Evolutionary conservation across 768 basidiomycete species (phyloP).

Genomic region (Tylopilus cervinicoccineus): DNA sequence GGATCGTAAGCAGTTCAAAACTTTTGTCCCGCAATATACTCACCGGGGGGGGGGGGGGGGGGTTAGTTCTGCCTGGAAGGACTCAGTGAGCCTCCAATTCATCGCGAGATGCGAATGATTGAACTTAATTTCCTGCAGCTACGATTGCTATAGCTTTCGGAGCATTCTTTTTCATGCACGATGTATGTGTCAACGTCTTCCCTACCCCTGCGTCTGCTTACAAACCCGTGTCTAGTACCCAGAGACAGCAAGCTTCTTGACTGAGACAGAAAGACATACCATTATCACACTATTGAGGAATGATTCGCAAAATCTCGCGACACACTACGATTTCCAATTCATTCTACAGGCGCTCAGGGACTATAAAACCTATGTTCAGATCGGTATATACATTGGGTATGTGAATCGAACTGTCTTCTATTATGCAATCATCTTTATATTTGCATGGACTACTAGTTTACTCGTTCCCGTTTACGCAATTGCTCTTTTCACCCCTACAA

Average conservation of each 20-base stretch:
- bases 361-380: conserved; percentile 37
- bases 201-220: conserved; percentile 1
- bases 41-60: neutral
- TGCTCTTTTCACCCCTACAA: conserved; percentile 50
- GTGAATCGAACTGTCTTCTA: conserved; percentile 2
- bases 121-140: conserved; percentile 9
- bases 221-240: conserved; percentile 39
- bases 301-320: conserved; percentile 43
- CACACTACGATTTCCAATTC: conserved; percentile 42
- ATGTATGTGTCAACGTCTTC: conserved; percentile 32
- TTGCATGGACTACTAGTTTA: conserved; percentile 25
- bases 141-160: conserved; percentile 17
- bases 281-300: conserved; percentile 37
- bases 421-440: neutral
- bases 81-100: conserved; percentile 12
- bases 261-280: conserved; percentile 37
- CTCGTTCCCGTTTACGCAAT: conserved; percentile 46
- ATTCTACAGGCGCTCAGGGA: conserved; percentile 47
- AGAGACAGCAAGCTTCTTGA: conserved; percentile 54
- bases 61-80: conserved; percentile 31
- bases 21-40: conserved; percentile 2
- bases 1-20: conserved; percentile 30
- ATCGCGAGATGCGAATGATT: neutral
- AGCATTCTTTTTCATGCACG: conserved; percentile 50
- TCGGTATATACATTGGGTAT: conserved; percentile 41